A percentile compares a stretch with the other conserved stretches of the same genome.
Evolutionary conservation across 1,284 basidiomycete species (phyloP).

Genomic region (Ustilago shanxiensis): DNA sequence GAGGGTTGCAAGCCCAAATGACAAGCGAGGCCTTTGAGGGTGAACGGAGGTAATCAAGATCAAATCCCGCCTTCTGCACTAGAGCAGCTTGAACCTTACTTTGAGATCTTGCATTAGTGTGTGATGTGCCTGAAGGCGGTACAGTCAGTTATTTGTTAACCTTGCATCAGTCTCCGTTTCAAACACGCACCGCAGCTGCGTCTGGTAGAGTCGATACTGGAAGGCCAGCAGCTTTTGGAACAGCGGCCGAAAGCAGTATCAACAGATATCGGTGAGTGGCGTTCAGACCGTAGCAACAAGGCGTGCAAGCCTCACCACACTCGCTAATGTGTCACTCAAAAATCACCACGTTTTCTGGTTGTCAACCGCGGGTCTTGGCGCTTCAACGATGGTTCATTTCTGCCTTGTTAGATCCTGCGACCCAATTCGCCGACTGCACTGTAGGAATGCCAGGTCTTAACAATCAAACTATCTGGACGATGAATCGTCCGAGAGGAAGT

Average conservation of each 20-base stretch:
- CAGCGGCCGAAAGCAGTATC: not conserved
- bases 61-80: not conserved
- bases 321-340: too few species aligned
- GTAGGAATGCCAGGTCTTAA: not conserved
- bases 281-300: not conserved
- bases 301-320: not conserved
- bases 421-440: too few species aligned
- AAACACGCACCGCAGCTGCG: not conserved
- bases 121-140: conserved; percentile 1
- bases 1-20: not conserved
- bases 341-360: not conserved
- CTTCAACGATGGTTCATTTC: too few species aligned
- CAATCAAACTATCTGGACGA: not conserved
- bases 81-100: not conserved
- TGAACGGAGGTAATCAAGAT: too few species aligned
- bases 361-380: not conserved
- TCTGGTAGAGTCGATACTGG: not conserved
- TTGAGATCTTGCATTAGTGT: conserved; percentile 2
- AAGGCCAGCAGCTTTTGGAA: not conserved
- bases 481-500: conserved; percentile 19
- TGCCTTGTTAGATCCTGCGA: too few species aligned
- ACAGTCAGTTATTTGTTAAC: too few species aligned
- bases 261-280: not conserved
- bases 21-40: not conserved
- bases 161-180: not conserved